Evolutionary conservation across 2,329 filamentous ascomycete species (phyloP).

Genomic region (Aspergillus cejpii): DNA sequence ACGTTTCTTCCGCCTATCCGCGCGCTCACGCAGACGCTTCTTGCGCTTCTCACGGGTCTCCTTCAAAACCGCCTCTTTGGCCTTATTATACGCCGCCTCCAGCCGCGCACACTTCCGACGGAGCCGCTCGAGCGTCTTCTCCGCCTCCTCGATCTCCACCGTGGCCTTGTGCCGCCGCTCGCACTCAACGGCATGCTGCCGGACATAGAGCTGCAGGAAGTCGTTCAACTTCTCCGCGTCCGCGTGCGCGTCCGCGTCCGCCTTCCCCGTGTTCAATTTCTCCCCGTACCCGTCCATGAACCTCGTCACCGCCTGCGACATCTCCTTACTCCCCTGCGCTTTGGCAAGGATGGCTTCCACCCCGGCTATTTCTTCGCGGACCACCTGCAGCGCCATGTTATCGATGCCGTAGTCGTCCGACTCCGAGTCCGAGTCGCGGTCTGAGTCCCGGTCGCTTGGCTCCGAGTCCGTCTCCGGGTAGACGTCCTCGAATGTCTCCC

Average conservation of each 20-base stretch:
- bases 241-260: constrained; percentile 10
- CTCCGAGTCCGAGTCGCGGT: neutral
- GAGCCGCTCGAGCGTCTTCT: constrained; percentile 21
- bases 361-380: constrained; percentile 27
- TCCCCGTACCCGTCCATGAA: constrained; percentile 34
- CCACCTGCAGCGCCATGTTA: constrained; percentile 15
- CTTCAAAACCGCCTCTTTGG: constrained; percentile 19
- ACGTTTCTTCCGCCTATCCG: constrained; percentile 18
- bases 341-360: constrained; percentile 29
- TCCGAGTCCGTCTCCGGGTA: constrained; percentile 35
- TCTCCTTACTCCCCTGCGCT: constrained; percentile 23
- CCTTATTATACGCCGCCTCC: constrained; percentile 12
- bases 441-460: constrained; percentile 7
- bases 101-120: constrained; percentile 9
- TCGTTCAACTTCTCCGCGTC: constrained; percentile 27
- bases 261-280: constrained; percentile 24
- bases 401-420: constrained; percentile 13
- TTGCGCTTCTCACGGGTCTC: constrained; percentile 21
- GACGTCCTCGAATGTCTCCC: constrained; percentile 49
- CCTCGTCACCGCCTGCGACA: constrained; percentile 18
- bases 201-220: constrained; percentile 32
- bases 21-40: constrained; percentile 15
- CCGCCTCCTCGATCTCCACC: constrained; percentile 19
- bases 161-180: constrained; percentile 18
- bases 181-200: constrained; percentile 25